Conservation (phyloP, 345 rosid genomes). For the Eucalyptus caleyi region DNA sequence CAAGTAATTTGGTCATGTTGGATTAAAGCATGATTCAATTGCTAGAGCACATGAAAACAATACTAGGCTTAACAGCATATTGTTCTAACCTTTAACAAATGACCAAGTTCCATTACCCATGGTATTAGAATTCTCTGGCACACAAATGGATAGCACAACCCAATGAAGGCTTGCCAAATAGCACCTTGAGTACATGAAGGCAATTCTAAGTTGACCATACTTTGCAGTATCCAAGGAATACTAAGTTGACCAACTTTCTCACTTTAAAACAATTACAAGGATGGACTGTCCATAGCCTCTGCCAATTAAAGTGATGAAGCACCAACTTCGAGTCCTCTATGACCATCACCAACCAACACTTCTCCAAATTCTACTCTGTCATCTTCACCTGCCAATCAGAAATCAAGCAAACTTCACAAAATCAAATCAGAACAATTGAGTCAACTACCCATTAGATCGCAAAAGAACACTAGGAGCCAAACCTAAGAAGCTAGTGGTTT, state of each 20-base stretch:
- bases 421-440: background rate
- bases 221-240: too few species aligned
- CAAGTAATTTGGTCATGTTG: background rate
- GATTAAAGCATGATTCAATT: too few species aligned
- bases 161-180: background rate
- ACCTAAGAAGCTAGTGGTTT: background rate
- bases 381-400: background rate
- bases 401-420: background rate
- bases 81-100: background rate
- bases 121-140: background rate
- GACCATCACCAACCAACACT: background rate
- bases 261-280: background rate
- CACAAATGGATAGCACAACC: background rate
- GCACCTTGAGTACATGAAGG: background rate
- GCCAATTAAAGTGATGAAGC: background rate
- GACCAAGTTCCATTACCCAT: background rate
- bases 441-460: background rate
- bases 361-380: background rate
- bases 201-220: background rate
- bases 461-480: background rate
- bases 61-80: too few species aligned
- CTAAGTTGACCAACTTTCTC: background rate
- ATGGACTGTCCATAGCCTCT: background rate
- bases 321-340: background rate
- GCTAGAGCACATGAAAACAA: too few species aligned